These are phyloP conservation scores for Blumeria graminis DNA, from an alignment of 2,329 filamentous ascomycete genomes.

Conservation along the genomic window DNA sequence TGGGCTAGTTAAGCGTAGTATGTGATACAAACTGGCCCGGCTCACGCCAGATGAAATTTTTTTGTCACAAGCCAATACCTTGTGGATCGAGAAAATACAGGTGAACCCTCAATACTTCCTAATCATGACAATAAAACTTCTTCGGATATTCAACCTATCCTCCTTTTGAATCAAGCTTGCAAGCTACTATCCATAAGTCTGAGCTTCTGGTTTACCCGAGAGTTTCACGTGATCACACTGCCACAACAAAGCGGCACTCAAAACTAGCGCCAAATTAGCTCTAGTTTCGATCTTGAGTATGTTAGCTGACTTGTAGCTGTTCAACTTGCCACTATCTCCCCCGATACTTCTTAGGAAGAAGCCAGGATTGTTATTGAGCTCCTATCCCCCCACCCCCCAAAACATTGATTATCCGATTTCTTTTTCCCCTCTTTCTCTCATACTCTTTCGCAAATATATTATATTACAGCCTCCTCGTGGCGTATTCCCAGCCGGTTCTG, in stretches of 20 bases:
- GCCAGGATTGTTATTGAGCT: background rate
- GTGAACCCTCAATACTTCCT: too few species aligned
- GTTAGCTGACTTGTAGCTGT: background rate
- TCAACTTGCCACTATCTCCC: background rate
- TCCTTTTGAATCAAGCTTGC: too few species aligned
- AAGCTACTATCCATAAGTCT: too few species aligned
- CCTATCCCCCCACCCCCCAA: background rate
- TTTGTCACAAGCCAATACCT: too few species aligned
- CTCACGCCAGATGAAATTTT: too few species aligned
- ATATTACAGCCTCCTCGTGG: background rate
- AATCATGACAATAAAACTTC: too few species aligned
- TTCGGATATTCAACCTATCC: too few species aligned
- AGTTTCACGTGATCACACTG: background rate
- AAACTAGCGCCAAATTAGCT: constrained; percentile 2
- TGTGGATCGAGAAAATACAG: too few species aligned
- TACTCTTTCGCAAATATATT: background rate
- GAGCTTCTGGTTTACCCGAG: too few species aligned
- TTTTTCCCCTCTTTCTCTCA: background rate
- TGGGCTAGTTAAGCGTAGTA: too few species aligned
- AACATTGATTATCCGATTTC: background rate
- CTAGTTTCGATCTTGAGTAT: background rate
- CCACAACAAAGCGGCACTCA: constrained; percentile 1
- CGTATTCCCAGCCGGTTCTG: background rate
- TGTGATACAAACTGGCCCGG: too few species aligned
- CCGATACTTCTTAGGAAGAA: background rate